Base-by-base conservation (phyloP, 164 flowering plant species). In the Taxillus chinensis region DNA sequence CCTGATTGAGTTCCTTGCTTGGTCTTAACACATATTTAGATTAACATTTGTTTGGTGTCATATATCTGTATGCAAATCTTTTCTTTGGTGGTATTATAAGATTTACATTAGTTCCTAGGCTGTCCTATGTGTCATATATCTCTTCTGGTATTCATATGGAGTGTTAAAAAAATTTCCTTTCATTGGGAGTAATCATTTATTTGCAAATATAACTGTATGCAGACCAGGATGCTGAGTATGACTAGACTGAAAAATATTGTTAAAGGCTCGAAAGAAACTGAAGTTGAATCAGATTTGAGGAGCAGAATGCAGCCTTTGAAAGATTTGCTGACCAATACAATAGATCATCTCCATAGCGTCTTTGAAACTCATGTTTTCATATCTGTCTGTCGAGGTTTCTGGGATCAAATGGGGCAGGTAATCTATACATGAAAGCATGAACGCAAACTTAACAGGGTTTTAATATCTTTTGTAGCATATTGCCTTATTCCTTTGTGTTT, bases 351-450 rank as follows among this genome's bases (percentile, higher is more conserved):
- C 54, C 72, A 68, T 49, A 38, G 57, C 8, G 57, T 69, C 14
- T 57, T 75, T 57, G 75, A 71, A 16, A 59, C 67, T 39, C 64
- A 60, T 15, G 70, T 75, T 2, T 75, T 71, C 50, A 12, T 68
- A 9, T 37, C 64, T 45, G 39, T 71, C 45, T 71, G 70, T 48
- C 62, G 72, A 62, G 72, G 68, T 61, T 66, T 68, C 64, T 75
- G 78, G 78, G 78, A 75, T 59, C 72, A 70, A 16, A 68, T 71
- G 68, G 78, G 78, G 7, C 75, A 74, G 74, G 77, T 74, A 38
- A 10, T 11, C 5, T 14, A 54, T 54, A 37, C 4, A 14, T 51
- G 5, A 7, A 5, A 4, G 15, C 39, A 3, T 4, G 11, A 54
- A 14, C 5, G 39, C 39, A 54, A 6, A 54, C 10, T 17, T 27